phyloP scores from a whole-genome alignment of 2,329 filamentous ascomycete species.

The Aschersonia sp. region DNA sequence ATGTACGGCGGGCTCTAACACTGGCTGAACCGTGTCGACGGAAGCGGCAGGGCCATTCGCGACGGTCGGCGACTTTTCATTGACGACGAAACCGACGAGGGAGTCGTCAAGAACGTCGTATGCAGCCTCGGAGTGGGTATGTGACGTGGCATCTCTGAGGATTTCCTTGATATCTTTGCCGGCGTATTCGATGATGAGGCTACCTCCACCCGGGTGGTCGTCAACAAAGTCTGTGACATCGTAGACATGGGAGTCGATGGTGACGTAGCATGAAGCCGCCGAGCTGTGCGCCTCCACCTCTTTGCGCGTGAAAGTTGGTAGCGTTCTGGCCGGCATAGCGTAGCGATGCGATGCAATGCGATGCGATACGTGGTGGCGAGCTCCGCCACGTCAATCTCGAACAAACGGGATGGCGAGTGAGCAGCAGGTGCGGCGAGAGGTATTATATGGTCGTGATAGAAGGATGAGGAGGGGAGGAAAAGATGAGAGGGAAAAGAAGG shows the following conservation, averaged over 20 bases:
- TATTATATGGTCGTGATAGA: too few relatives aligned
- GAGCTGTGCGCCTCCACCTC: conserved; percentile 75
- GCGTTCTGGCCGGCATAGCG: conserved; percentile 61
- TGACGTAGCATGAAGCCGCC: conserved; percentile 80
- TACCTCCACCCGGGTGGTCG: conserved; percentile 79
- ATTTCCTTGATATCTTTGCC: conserved; percentile 77
- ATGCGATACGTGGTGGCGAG: background rate
- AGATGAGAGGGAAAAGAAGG: too few relatives aligned
- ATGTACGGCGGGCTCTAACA: conserved; percentile 25
- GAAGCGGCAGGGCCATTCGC: background rate
- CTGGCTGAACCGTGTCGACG: conserved; percentile 3
- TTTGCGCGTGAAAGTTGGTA: conserved; percentile 68
- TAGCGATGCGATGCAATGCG: background rate
- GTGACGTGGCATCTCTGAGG: conserved; percentile 68
- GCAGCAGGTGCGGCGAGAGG: too few relatives aligned
- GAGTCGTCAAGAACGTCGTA: conserved; percentile 89
- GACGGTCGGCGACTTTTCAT: conserved; percentile 30
- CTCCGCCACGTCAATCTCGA: background rate
- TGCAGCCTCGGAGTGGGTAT: conserved; percentile 79
- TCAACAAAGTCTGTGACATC: conserved; percentile 86
- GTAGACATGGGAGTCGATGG: conserved; percentile 78
- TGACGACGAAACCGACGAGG: conserved; percentile 65
- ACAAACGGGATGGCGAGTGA: too few relatives aligned
- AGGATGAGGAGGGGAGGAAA: too few relatives aligned
- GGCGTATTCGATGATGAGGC: conserved; percentile 78